Evolutionary conservation across 306 rosid genomes (phyloP), one percentile per base, ranked within the genome.

Genomic region (Castanospermum australe): DNA sequence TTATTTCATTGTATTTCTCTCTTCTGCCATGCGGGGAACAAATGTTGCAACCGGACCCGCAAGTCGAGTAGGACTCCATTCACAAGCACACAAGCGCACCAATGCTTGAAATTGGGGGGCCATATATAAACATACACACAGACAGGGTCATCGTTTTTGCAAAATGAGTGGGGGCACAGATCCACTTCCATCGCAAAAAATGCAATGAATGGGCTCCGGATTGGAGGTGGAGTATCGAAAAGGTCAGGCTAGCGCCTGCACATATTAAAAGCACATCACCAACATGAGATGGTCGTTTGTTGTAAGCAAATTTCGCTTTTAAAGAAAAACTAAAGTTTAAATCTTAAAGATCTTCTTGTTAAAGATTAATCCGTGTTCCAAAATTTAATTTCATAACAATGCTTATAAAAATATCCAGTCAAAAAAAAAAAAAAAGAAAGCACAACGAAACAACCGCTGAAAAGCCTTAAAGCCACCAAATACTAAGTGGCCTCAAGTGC

Each of bases 181-280:
- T 25, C 84, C 82, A 84, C 84, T 74, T 41, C 12, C 22, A 17
- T 22, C 55, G 55, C 11, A 45, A 45, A 28, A 6, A 3, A 33
- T 3, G 21, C 2, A 3, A 11, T 36, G 50, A 72, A 77, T 86
- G 90, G 92, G 65, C 75, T 86, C 85, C 90, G 86, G 78, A 56
- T 67, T 56, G 76, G 79, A 69, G 78, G 64, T 85, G 83, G 92
- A 73, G 79, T 41, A 52, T 12, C 48, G 54, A 30, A 54, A 57
- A 45, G 72, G 44, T 21, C 47, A 78, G 59, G 54, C 65, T 67
- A 76, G 85, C 82, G 89, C 80, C 39, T 51, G 7, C 72, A 79
- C 83, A 77, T 54, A 73, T 33, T 24, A 39, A 71, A 81, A 83
- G 90, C 87, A 86, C 62, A n/a, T n/a, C n/a, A n/a, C n/a, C n/a